phyloP scores from a whole-genome alignment of 805 yeast genomes.

The Teunomyces cretensis region DNA sequence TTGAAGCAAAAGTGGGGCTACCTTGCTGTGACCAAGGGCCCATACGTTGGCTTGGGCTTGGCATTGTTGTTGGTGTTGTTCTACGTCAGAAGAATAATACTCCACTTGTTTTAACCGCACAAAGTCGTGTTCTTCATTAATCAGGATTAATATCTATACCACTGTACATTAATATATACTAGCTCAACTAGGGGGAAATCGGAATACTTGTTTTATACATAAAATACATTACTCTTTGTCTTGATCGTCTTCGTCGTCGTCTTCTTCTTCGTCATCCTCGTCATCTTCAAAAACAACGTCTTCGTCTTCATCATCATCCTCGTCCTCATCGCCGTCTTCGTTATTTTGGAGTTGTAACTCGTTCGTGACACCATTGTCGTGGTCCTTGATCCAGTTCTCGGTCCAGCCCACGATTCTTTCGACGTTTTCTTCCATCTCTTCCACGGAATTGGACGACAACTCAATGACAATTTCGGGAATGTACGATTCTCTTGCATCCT shows the following conservation, averaged over 20 bases:
- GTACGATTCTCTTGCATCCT: constrained; percentile 85
- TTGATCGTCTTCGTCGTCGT: constrained; percentile 9
- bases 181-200: neutral
- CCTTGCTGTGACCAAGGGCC: constrained; percentile 52
- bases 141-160: neutral
- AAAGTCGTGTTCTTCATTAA: too few relatives aligned
- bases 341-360: constrained; percentile 18
- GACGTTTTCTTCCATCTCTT: constrained; percentile 80
- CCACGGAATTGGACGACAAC: constrained; percentile 67
- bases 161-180: constrained; percentile 1
- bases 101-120: constrained; percentile 2
- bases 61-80: constrained; percentile 30
- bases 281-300: constrained; percentile 7
- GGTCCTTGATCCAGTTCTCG: constrained; percentile 67
- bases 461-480: constrained; percentile 80
- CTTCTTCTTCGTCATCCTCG: constrained; percentile 11
- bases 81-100: constrained; percentile 32
- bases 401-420: constrained; percentile 75
- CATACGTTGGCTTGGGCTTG: constrained; percentile 40
- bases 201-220: neutral
- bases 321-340: constrained; percentile 12
- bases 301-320: constrained; percentile 3
- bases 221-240: neutral
- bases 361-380: constrained; percentile 32
- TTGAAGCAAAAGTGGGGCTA: constrained; percentile 56